These are phyloP conservation scores for Drechmeria coniospora DNA, from an alignment of 2,329 filamentous ascomycete species.

Conservation along the genomic window DNA sequence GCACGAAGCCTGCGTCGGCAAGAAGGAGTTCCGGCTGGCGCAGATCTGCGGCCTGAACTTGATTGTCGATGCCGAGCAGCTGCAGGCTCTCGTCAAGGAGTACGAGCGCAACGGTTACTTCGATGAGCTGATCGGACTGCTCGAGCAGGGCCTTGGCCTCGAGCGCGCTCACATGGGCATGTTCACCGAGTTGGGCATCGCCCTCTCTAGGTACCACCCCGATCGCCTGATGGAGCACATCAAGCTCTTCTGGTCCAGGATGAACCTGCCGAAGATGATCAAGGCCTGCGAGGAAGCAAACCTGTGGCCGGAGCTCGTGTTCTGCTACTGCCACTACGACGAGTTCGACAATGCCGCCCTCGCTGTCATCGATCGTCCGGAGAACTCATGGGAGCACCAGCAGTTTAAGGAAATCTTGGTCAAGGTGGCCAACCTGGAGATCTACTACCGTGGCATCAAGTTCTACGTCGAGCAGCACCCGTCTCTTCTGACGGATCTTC, in stretches of 20 bases:
- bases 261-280: conserved; percentile 97
- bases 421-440: conserved; percentile 96
- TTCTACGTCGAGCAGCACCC: conserved; percentile 98
- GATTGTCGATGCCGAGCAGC: conserved; percentile 92
- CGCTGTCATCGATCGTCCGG: conserved; percentile 92
- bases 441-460: conserved; percentile 93
- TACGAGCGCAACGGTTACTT: conserved; percentile 98
- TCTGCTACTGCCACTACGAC: conserved; percentile 96
- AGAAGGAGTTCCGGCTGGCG: conserved; percentile 97
- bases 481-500: conserved; percentile 82
- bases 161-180: conserved; percentile 92
- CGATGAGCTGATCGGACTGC: conserved; percentile 85
- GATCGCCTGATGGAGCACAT: conserved; percentile 97
- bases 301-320: conserved; percentile 93
- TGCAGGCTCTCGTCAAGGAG: conserved; percentile 83
- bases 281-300: conserved; percentile 85
- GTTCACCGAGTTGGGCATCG: conserved; percentile 88
- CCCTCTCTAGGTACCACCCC: conserved; percentile 85
- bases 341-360: conserved; percentile 95
- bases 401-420: conserved; percentile 98
- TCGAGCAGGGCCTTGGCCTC: conserved; percentile 88
- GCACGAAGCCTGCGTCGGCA: conserved; percentile 85
- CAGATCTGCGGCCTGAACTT: conserved; percentile 98
- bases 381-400: conserved; percentile 98
- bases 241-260: conserved; percentile 94